Percentiles rank a stretch among this genome's conserved stretches.
Conservation (phyloP, 2,329 filamentous ascomycete species). For the Thermoascus crustaceus region DNA sequence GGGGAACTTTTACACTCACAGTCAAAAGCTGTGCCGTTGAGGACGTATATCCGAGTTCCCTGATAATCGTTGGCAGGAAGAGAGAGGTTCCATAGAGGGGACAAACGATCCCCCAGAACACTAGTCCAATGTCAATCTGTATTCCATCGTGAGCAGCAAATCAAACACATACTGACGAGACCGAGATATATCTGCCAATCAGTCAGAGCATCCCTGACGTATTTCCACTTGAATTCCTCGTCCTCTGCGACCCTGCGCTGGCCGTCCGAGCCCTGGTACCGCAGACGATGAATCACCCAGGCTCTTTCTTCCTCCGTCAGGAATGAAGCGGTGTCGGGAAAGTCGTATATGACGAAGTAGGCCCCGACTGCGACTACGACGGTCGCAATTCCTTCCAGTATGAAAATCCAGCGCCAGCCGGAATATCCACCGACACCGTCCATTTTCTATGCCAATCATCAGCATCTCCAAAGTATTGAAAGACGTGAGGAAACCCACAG, state of each 20-base stretch:
- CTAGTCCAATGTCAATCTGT: constrained; percentile 13
- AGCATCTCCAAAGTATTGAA: not conserved
- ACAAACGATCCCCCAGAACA: constrained; percentile 37
- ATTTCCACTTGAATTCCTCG: constrained; percentile 30
- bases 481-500: constrained; percentile 18
- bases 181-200: constrained; percentile 38
- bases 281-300: constrained; percentile 31
- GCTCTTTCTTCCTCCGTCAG: constrained; percentile 33
- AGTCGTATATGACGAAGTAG: constrained; percentile 41
- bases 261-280: constrained; percentile 25
- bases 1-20: constrained; percentile 10
- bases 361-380: constrained; percentile 35
- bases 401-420: constrained; percentile 38
- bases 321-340: constrained; percentile 37
- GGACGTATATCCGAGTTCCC: constrained; percentile 31
- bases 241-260: constrained; percentile 19
- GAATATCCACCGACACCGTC: constrained; percentile 28
- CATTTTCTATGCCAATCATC: constrained; percentile 18
- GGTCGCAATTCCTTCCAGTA: constrained; percentile 42
- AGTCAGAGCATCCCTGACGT: constrained; percentile 31
- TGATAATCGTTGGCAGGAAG: constrained; percentile 36
- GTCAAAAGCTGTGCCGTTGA: constrained; percentile 35
- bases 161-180: constrained; percentile 24
- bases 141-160: no score
- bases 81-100: constrained; percentile 36